Conservation (phyloP, 2,329 filamentous ascomycete species). For the Aschersonia sp. region DNA sequence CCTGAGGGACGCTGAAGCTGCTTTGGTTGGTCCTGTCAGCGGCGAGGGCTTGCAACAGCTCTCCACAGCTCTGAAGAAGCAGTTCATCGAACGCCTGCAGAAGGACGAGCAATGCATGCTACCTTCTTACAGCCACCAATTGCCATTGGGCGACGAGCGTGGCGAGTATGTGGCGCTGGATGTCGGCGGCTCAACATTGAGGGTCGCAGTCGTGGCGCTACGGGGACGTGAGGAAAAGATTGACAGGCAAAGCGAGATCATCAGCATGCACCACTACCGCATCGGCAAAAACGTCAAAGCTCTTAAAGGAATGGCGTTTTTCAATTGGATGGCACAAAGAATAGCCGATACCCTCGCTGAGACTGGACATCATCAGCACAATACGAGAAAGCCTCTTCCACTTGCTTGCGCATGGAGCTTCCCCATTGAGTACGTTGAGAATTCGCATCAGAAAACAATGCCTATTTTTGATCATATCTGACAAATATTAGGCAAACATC, state of each 20-base stretch:
- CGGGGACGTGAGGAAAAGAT: slow-evolving; percentile 25
- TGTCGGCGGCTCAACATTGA: slow-evolving; percentile 54
- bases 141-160: slow-evolving; percentile 44
- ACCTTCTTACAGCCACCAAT: slow-evolving; percentile 49
- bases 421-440: slow-evolving; percentile 44
- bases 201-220: slow-evolving; percentile 49
- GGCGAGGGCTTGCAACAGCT: slow-evolving; percentile 30
- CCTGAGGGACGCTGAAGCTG: slow-evolving; percentile 38
- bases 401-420: slow-evolving; percentile 57
- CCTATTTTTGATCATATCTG: neutral
- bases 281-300: slow-evolving; percentile 41
- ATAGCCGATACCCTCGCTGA: slow-evolving; percentile 41
- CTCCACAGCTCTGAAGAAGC: slow-evolving; percentile 33
- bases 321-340: slow-evolving; percentile 52
- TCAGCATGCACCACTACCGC: slow-evolving; percentile 39
- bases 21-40: slow-evolving; percentile 33
- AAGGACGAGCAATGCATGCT: slow-evolving; percentile 45
- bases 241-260: slow-evolving; percentile 32
- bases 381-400: slow-evolving; percentile 29
- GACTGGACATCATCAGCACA: slow-evolving; percentile 22
- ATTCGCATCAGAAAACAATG: neutral
- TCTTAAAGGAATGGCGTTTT: slow-evolving; percentile 45
- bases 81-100: slow-evolving; percentile 38
- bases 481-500: slow-evolving; percentile 44
- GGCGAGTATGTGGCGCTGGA: slow-evolving; percentile 50